Conservation (phyloP, 2,329 filamentous ascomycete genomes). For the Coleophoma eucalyptorum region DNA sequence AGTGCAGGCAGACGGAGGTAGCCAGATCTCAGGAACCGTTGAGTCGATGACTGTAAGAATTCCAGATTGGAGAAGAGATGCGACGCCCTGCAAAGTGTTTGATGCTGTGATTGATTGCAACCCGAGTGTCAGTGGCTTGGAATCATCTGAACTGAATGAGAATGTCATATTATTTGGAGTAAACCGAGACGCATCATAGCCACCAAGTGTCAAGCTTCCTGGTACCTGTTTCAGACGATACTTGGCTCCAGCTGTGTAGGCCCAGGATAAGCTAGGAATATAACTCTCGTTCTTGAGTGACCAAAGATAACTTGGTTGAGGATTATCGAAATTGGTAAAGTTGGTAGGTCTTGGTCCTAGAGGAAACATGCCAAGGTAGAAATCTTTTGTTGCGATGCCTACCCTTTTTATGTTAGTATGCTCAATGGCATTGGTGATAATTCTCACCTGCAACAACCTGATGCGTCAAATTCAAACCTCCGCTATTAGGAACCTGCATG, state of each 20-base stretch:
- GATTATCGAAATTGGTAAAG: constrained; percentile 24
- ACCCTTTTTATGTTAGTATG: too few relatives aligned
- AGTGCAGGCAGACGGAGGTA: constrained; percentile 28
- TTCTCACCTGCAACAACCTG: constrained; percentile 1
- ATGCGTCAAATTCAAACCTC: constrained; percentile 12
- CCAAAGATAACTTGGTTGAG: constrained; percentile 27
- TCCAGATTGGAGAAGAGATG: constrained; percentile 9
- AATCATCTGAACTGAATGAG: constrained; percentile 27
- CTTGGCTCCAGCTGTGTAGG: constrained; percentile 33
- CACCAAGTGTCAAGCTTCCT: constrained; percentile 32
- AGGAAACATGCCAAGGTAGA: constrained; percentile 28
- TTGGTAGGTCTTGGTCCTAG: constrained; percentile 30
- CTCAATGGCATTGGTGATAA: not conserved
- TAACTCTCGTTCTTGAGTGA: constrained; percentile 27
- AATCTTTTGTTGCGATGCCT: constrained; percentile 18
- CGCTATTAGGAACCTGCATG: not conserved
- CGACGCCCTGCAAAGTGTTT: constrained; percentile 12
- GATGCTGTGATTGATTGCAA: constrained; percentile 27
- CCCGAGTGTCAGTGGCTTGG: constrained; percentile 30
- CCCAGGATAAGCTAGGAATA: constrained; percentile 34
- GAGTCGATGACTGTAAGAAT: constrained; percentile 28
- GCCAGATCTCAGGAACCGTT: constrained; percentile 28
- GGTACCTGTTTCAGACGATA: constrained; percentile 30
- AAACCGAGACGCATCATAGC: constrained; percentile 34
- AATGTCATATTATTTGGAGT: constrained; percentile 29